Evolutionary conservation across 192 early-diverging fungal genomes (phyloP).

Genomic region (Coemansia sp.): DNA sequence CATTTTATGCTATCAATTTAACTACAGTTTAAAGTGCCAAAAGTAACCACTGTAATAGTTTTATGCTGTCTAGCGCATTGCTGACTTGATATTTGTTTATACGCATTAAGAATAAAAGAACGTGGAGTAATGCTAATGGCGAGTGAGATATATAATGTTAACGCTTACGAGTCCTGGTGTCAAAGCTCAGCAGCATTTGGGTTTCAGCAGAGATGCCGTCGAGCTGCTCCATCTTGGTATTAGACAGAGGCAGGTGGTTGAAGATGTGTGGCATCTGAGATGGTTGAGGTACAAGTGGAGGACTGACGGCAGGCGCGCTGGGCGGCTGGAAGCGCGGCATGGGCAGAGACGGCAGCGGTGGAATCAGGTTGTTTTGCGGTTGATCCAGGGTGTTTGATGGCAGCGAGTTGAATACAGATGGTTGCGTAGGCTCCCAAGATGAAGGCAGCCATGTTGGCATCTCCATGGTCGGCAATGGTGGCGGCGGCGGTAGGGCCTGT

Average conservation of each 20-base stretch:
- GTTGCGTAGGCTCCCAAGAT: not conserved
- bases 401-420: slow-evolving; percentile 4
- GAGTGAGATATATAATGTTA: not conserved
- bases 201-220: slow-evolving; percentile 39
- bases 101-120: not conserved
- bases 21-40: too few relatives aligned
- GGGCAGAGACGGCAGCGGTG: slow-evolving; percentile 35
- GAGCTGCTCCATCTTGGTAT: slow-evolving; percentile 5
- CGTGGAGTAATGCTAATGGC: not conserved
- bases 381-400: not conserved
- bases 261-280: slow-evolving; percentile 15
- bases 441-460: slow-evolving; percentile 7
- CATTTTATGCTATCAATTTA: too few relatives aligned
- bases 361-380: slow-evolving; percentile 3
- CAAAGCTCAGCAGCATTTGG: slow-evolving; percentile 51
- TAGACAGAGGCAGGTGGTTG: not conserved
- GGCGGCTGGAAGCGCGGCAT: slow-evolving; percentile 49
- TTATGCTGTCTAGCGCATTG: too few relatives aligned
- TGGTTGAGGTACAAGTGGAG: slow-evolving; percentile 1
- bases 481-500: slow-evolving; percentile 6
- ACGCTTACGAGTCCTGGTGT: slow-evolving; percentile 9
- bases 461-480: not conserved
- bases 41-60: too few relatives aligned
- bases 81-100: too few relatives aligned
- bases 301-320: not conserved